Percentiles rank a stretch among this genome's conserved stretches.
These are phyloP conservation scores for Solanum pennellii DNA, from an alignment of 257 asterid genomes.

Conservation along the genomic window DNA sequence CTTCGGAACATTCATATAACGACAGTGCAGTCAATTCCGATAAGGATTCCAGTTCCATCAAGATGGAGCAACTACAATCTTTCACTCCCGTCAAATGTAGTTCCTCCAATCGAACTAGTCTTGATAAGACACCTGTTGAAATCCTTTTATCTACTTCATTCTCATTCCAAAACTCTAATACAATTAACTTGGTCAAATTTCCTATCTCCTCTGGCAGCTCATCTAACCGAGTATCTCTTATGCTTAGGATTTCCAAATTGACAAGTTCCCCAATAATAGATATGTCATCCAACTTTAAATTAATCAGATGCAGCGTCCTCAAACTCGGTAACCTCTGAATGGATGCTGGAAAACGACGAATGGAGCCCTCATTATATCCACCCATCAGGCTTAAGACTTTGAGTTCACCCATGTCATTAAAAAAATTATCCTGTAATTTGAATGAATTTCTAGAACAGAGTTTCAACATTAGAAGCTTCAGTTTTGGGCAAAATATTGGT, in stretches of 20 bases:
- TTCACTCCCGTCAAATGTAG: not conserved
- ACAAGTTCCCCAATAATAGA: not conserved
- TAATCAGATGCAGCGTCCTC: not conserved
- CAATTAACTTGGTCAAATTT: not conserved
- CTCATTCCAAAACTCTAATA: not conserved
- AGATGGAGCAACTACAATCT: not conserved
- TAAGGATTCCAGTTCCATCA: not conserved
- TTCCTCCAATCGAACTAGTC: not conserved
- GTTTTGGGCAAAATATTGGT: not conserved
- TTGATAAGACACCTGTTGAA: not conserved
- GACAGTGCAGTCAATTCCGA: not conserved
- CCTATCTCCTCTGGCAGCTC: not conserved
- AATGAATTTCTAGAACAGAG: rapidly evolving
- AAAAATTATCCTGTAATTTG: not conserved
- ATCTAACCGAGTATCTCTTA: not conserved
- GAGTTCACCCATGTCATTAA: not conserved
- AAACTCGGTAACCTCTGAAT: not conserved
- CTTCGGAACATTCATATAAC: not conserved
- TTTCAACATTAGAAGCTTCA: not conserved
- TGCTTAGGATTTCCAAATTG: not conserved
- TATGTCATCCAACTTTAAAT: not conserved
- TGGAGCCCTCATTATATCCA: not conserved
- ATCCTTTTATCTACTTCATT: rapidly evolving
- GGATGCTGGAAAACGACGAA: not conserved
- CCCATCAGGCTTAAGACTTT: not conserved